These are phyloP conservation scores for Helotiales sp. DNA, from an alignment of 2,329 filamentous ascomycete species.

Conservation along the genomic window DNA sequence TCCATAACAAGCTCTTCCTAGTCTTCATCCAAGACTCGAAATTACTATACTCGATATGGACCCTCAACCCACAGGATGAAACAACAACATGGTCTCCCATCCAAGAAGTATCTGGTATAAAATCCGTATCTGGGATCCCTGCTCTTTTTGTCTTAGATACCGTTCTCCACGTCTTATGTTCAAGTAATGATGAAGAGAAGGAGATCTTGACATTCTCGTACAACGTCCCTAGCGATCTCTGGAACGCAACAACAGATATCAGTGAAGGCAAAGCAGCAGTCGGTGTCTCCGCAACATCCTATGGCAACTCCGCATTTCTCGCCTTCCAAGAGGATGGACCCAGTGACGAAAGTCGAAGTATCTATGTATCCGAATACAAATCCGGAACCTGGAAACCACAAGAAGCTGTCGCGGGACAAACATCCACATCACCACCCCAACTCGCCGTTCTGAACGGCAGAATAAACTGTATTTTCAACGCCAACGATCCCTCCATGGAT, in stretches of 20 bases:
- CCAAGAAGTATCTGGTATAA: constrained; percentile 31
- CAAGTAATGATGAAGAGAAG: constrained; percentile 25
- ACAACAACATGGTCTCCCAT: constrained; percentile 23
- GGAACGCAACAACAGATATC: constrained; percentile 36
- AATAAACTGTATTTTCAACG: constrained; percentile 38
- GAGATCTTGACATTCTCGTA: constrained; percentile 36
- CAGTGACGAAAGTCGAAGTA: constrained; percentile 21
- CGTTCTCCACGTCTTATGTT: constrained; percentile 36
- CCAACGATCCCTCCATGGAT: constrained; percentile 31
- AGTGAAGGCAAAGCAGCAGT: constrained; percentile 36
- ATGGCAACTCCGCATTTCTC: constrained; percentile 35
- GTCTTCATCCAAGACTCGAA: constrained; percentile 33
- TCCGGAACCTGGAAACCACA: constrained; percentile 26
- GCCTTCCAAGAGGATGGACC: constrained; percentile 30
- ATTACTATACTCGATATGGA: constrained; percentile 34
- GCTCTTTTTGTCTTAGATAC: constrained; percentile 37
- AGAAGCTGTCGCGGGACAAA: constrained; percentile 23
- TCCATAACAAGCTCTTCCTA: constrained; percentile 39
- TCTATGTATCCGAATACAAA: constrained; percentile 26
- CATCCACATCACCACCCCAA: constrained; percentile 25
- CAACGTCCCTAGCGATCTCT: constrained; percentile 32
- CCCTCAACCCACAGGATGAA: constrained; percentile 22
- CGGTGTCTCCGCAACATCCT: constrained; percentile 38
- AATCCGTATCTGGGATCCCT: constrained; percentile 29
- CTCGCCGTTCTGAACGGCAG: constrained; percentile 33